Evolutionary conservation across 2,329 filamentous ascomycete species (phyloP), one percentile per base, ranked within the genome.

Genomic region (Aspergillus ustus): DNA sequence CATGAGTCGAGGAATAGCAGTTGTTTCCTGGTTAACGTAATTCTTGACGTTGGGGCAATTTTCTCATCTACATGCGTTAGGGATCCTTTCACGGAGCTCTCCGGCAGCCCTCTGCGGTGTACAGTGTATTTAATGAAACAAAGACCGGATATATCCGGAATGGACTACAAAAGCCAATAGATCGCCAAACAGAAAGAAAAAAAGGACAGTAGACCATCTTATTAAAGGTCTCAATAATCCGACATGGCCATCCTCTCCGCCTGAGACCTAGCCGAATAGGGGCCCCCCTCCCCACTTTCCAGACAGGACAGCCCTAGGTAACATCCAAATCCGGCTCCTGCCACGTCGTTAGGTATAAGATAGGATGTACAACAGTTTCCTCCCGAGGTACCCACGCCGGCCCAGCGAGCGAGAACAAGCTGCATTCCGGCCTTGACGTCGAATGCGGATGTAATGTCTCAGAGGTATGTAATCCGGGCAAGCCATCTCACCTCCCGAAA

Each of bases 391-490:
- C 46, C 62, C 56, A 0, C 56, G 59, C 15, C 57, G 31, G 2
- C 65, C 65, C 6, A n/a, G n/a, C n/a, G n/a, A 62, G 29, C 13
- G 54, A 60, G 55, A 67, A 67, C 11, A n/a, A 61, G 61, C 46
- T 62, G 58, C 20, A 61, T 62, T 1, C 49, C 63, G 9, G 29
- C 19, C 8, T 46, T 55, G 7, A 34, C 40, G 34, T 65, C 63
- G 7, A 17, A 19, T 5, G 44, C 17, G 28, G 57, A 67, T 9
- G 44, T 7, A 11, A 3, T 20, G 19, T n/a, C 9, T 29, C 19
- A 34, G 43, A n/a, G n/a, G n/a, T n/a, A n/a, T n/a, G n/a, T n/a
- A n/a, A n/a, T 7, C 17, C 45, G 40, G 0, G 50, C 58, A 9
- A 64, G 50, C 63, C n/a, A n/a, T n/a, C n/a, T n/a, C 63, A 67